phyloP scores from a whole-genome alignment of 495 filamentous ascomycete genomes.

The Daldinia loculata region DNA sequence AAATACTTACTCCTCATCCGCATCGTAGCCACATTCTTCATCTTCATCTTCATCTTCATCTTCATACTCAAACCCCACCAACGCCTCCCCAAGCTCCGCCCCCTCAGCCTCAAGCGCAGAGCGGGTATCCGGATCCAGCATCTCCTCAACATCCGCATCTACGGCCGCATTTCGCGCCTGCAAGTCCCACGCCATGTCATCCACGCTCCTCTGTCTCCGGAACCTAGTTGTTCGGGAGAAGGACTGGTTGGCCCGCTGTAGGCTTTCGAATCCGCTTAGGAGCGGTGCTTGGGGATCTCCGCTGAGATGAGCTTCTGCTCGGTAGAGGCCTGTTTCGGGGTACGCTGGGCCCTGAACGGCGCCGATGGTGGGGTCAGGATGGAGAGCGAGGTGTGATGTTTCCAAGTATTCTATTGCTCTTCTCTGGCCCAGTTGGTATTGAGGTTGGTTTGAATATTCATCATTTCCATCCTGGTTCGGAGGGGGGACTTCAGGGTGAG shows the following conservation, averaged over 20 bases:
- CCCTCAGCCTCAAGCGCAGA: conserved; percentile 29
- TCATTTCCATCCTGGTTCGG: conserved; percentile 42
- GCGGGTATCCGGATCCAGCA: conserved; percentile 28
- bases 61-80: conserved; percentile 20
- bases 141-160: conserved; percentile 38
- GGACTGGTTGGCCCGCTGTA: conserved; percentile 43
- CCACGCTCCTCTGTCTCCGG: conserved; percentile 9
- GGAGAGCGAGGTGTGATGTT: conserved; percentile 42
- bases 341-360: conserved; percentile 59
- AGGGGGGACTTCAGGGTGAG: conserved; percentile 53
- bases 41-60: neutral
- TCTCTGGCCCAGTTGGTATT: conserved; percentile 27
- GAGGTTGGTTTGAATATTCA: neutral
- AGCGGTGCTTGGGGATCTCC: conserved; percentile 48
- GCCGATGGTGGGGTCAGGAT: conserved; percentile 51
- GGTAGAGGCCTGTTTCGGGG: conserved; percentile 47
- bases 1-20: neutral
- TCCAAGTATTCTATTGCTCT: conserved; percentile 44
- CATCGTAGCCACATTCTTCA: neutral
- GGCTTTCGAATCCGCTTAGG: conserved; percentile 37
- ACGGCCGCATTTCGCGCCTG: conserved; percentile 41
- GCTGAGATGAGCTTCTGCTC: conserved; percentile 52
- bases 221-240: conserved; percentile 1
- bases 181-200: neutral
- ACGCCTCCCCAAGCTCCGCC: conserved; percentile 1